phyloP scores from a whole-genome alignment of 2,329 filamentous ascomycete species.

The Exophiala oligosperma region DNA sequence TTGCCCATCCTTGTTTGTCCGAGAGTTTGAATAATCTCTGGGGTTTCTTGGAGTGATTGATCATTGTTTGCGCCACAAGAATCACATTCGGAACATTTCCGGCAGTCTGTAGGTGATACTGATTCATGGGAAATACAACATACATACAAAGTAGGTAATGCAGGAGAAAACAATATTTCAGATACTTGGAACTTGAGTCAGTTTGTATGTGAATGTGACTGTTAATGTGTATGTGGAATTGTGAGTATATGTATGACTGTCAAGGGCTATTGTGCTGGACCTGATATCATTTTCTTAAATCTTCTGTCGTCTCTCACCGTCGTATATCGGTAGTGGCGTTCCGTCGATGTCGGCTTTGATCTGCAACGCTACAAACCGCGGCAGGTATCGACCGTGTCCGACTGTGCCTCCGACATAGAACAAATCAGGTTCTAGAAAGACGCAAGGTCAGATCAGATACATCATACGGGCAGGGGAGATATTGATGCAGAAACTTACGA shows the following conservation, averaged over 20 bases:
- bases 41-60: conserved; percentile 37
- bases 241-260: not conserved
- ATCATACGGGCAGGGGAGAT: not conserved
- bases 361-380: conserved; percentile 48
- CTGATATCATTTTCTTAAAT: not conserved
- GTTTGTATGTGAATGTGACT: not conserved
- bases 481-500: conserved; percentile 32
- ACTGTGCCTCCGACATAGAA: conserved; percentile 49
- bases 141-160: no score
- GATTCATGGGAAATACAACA: no score
- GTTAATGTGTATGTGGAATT: no score
- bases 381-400: conserved; percentile 42
- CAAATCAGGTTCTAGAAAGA: conserved; percentile 32
- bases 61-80: no score
- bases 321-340: conserved; percentile 20
- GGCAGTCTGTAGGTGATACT: no score
- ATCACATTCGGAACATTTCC: no score
- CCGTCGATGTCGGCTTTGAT: conserved; percentile 39
- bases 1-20: conserved; percentile 52
- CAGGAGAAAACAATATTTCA: no score
- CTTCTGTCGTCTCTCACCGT: conserved; percentile 9
- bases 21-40: conserved; percentile 56
- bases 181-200: no score
- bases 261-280: not conserved
- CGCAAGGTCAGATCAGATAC: not conserved